Base-by-base conservation (phyloP, 1,284 basidiomycete genomes). In the Fomitopsis betulina region DNA sequence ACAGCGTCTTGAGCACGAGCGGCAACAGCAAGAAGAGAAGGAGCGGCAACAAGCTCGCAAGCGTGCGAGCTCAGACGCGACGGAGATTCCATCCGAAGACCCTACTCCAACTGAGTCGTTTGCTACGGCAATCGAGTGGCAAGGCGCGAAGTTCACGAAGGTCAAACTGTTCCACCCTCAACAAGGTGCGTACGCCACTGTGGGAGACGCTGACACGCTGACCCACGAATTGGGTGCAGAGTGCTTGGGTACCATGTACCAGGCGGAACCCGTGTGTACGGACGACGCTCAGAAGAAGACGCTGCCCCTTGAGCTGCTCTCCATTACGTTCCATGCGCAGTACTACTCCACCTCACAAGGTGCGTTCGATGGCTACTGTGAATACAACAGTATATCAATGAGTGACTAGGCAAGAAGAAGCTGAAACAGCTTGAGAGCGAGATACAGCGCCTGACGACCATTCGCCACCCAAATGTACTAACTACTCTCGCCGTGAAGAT, bases 121-220 rank as follows among this genome's bases (percentile, higher is more conserved):
- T 67, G 71, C 73, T 5, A 62, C 72, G 12, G 79, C 84, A 50
- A 76, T 91, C 37, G 78, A 80, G 32, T 78, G 86, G 56, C 77
- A 80, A 38, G 86, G 81, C 1, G 74, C 85, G 19, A 69, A 66
- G 10, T 92, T 91, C 65, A 77, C 73, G 62, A 76, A 80, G 0
- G 88, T 93, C 51, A 86, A 82, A 67, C 73, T 90, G 47, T 90
- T 86, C 64, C 86, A 89, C 69, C 85, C 87, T 12, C 75, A 78
- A 30, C 76, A 78, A 72, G 85, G 88, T 88, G 57, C 17, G 13
- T 37, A 37, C 3, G 13, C 77, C 75, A 5, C 12, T 40, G 55
- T 5, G 25, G 2, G 25, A n/a, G 23, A 5, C 5, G 40, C 6
- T n/a, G 17, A 3, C 32, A n/a, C 21, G 21, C 17, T 47, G n/a